A percentile compares a stretch with the other conserved stretches of the same genome.
Evolutionary conservation across 768 basidiomycete genomes (phyloP).

Genomic region (Suillus decipiens): DNA sequence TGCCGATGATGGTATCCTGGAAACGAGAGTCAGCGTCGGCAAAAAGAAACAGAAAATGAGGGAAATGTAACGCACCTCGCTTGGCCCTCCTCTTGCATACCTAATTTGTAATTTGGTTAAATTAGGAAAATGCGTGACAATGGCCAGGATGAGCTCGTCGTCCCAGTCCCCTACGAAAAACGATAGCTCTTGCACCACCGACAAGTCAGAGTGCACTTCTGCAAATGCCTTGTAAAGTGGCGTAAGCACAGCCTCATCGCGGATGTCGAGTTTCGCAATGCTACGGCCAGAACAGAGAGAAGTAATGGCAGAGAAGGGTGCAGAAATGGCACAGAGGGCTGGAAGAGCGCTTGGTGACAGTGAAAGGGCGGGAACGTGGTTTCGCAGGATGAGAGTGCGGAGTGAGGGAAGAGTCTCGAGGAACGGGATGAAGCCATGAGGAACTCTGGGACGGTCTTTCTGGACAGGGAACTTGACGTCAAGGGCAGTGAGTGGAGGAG

Average conservation of each 20-base stretch:
- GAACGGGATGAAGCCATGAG: conserved; percentile 22
- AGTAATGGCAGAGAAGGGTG: conserved; percentile 29
- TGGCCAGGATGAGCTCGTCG: conserved; percentile 45
- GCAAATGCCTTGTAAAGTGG: conserved; percentile 27
- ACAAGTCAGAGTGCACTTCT: background rate
- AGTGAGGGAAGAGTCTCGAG: conserved; percentile 25
- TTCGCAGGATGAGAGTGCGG: conserved; percentile 24
- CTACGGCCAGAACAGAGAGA: conserved; percentile 23
- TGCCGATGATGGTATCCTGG: conserved; percentile 41
- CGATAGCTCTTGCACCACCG: conserved; percentile 31
- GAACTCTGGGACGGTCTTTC: conserved; percentile 31
- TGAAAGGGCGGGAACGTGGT: conserved; percentile 29
- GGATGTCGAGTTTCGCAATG: conserved; percentile 24
- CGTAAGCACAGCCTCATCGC: conserved; percentile 23
- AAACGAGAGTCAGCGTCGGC: background rate
- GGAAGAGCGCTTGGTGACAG: conserved; percentile 23
- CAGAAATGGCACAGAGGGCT: conserved; percentile 22
- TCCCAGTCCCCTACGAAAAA: conserved; percentile 46
- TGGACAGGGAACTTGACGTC: conserved; percentile 34
- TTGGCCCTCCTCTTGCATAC: conserved; percentile 39
- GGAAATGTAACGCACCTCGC: conserved; percentile 37
- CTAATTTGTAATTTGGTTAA: conserved; percentile 42
- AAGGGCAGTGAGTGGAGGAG: conserved; percentile 19
- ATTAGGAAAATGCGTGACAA: conserved; percentile 38
- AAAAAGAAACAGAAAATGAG: background rate